Percentiles rank a stretch among this genome's conserved stretches.
phyloP scores from a whole-genome alignment of 2,329 filamentous ascomycete species.

The Coniella lustricola region DNA sequence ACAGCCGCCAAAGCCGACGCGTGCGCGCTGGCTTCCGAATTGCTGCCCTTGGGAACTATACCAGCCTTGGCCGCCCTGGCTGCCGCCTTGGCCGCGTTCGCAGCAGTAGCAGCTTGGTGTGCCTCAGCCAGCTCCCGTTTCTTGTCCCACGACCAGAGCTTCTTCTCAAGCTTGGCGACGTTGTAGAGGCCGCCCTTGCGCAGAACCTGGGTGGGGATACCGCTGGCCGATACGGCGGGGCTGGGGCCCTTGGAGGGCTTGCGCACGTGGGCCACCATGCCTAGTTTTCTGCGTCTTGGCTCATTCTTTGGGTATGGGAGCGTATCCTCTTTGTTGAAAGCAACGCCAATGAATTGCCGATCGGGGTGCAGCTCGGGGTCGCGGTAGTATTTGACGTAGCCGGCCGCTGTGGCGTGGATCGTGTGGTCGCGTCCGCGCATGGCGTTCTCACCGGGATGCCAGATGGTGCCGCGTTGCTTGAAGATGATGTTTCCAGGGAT shows the following conservation, averaged over 20 bases:
- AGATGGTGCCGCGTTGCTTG: constrained; percentile 88
- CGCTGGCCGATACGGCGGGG: constrained; percentile 27
- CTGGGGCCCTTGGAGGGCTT: constrained; percentile 22
- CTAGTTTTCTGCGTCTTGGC: constrained; percentile 66
- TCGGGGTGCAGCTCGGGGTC: constrained; percentile 77
- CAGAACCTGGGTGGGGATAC: constrained; percentile 27
- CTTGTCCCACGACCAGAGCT: constrained; percentile 18
- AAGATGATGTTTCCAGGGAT: constrained; percentile 97
- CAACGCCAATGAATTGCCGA: constrained; percentile 90
- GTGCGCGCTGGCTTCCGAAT: not conserved
- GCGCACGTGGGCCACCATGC: constrained; percentile 53
- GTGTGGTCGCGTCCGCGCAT: constrained; percentile 95
- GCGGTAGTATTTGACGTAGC: constrained; percentile 95
- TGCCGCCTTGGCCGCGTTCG: constrained; percentile 1
- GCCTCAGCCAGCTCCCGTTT: constrained; percentile 15
- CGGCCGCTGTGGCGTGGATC: constrained; percentile 75
- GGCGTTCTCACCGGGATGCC: constrained; percentile 93
- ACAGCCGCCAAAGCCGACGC: not conserved
- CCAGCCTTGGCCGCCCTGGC: not conserved
- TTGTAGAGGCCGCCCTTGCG: constrained; percentile 20
- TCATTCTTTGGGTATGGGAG: constrained; percentile 72
- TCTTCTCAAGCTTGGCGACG: constrained; percentile 5
- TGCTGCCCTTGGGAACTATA: not conserved
- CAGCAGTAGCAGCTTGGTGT: constrained; percentile 2
- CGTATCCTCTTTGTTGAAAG: constrained; percentile 72